Conservation (phyloP, 495 filamentous ascomycete genomes). For the Lophiostoma macrostomum region DNA sequence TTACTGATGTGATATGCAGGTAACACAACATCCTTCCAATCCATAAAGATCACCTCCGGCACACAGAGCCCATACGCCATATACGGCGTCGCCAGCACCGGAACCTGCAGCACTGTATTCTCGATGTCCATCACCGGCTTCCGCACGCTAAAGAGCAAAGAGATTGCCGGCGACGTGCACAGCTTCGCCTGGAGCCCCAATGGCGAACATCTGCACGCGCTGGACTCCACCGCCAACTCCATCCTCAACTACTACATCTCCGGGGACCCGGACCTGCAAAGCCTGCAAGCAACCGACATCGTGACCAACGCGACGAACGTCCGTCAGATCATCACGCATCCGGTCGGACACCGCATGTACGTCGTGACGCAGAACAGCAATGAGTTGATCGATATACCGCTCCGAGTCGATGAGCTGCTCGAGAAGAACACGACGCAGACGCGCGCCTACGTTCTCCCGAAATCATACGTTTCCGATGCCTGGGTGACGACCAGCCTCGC, state of each 20-base stretch:
- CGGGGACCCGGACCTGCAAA: neutral
- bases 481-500: neutral
- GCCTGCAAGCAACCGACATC: neutral
- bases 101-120: slow-evolving; percentile 12
- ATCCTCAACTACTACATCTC: slow-evolving; percentile 8
- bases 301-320: slow-evolving; percentile 2
- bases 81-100: slow-evolving; percentile 3
- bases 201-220: slow-evolving; percentile 4
- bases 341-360: slow-evolving; percentile 1
- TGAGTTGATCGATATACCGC: slow-evolving; percentile 1
- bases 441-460: slow-evolving; percentile 1
- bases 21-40: neutral
- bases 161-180: slow-evolving; percentile 8
- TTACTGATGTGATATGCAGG: neutral
- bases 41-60: neutral
- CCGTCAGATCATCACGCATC: slow-evolving; percentile 8
- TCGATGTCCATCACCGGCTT: neutral
- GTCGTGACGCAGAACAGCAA: slow-evolving; percentile 4
- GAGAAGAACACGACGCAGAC: neutral
- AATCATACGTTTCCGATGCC: neutral
- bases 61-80: neutral
- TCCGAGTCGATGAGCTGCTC: neutral
- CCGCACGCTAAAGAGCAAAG: neutral
- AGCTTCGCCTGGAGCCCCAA: slow-evolving; percentile 8
- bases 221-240: neutral